A percentile compares a stretch with the other conserved stretches of the same genome.
Conservation (phyloP, 257 asterid species). For the Solanum sejunctum region DNA sequence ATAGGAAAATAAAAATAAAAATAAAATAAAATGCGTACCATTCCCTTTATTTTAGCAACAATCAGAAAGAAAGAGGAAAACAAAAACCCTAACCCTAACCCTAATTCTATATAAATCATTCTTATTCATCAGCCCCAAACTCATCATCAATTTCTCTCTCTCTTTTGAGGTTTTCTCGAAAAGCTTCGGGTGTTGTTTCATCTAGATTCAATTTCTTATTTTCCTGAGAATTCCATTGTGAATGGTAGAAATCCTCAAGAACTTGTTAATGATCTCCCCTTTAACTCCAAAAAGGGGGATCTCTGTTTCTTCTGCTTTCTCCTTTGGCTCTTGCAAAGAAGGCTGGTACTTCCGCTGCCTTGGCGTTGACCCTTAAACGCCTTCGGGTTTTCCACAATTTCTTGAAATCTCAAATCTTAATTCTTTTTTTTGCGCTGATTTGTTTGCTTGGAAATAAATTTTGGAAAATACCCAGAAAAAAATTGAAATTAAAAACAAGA, state of each 20-base stretch:
- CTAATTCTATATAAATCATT: not conserved
- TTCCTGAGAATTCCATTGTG: slow-evolving; percentile 17
- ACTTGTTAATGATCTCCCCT: slow-evolving; percentile 64
- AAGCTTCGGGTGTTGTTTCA: not conserved
- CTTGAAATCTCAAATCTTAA: not conserved
- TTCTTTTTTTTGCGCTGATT: not conserved
- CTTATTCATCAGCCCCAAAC: not conserved
- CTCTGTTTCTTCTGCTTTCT: slow-evolving; percentile 29
- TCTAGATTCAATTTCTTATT: not conserved
- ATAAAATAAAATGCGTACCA: not conserved
- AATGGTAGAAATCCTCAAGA: slow-evolving; percentile 63
- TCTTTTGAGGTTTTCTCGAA: not conserved
- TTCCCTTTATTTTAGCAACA: not conserved
- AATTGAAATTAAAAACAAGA: slow-evolving; percentile 6
- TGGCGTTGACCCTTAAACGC: slow-evolving; percentile 66
- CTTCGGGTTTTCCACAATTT: not conserved
- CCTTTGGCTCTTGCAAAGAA: slow-evolving; percentile 72
- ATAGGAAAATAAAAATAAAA: not conserved
- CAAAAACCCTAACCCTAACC: not conserved
- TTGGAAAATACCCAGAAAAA: not conserved
- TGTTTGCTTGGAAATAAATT: not conserved
- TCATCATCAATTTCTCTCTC: not conserved
- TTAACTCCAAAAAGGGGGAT: slow-evolving; percentile 58
- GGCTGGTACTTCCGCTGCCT: slow-evolving; percentile 99
- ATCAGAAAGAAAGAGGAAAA: not conserved